Percentiles rank a stretch among this genome's conserved stretches.
Conservation (phyloP, 176 grass and related monocot genomes). For the Avena eriantha region DNA sequence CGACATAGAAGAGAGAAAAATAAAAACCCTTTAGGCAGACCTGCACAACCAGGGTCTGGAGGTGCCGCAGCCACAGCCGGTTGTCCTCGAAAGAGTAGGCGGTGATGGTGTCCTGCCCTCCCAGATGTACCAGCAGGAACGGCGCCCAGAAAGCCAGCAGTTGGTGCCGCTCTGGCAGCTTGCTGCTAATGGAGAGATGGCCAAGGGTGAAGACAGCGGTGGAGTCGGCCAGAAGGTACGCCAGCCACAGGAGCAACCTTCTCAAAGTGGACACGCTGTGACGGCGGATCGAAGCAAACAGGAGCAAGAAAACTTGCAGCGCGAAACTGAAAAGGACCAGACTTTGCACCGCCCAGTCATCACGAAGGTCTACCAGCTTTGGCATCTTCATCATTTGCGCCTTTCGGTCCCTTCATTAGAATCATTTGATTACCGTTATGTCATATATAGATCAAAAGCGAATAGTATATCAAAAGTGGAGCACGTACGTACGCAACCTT, state of each 20-base stretch:
- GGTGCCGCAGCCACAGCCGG: too few relatives aligned
- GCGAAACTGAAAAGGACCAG: background rate
- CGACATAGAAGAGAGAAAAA: too few relatives aligned
- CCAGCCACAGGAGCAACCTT: conserved; percentile 31
- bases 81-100: too few relatives aligned
- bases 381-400: too few relatives aligned
- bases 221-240: conserved; percentile 46
- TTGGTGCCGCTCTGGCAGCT: background rate
- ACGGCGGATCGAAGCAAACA: background rate
- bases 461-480: too few relatives aligned
- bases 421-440: too few relatives aligned
- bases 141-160: background rate
- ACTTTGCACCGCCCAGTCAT: background rate
- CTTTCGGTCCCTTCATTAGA: too few relatives aligned
- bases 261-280: background rate
- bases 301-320: background rate
- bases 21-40: too few relatives aligned
- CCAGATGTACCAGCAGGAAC: background rate
- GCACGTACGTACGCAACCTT: too few relatives aligned
- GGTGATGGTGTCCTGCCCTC: too few relatives aligned
- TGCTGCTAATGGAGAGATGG: background rate
- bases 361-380: background rate
- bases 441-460: too few relatives aligned
- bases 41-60: too few relatives aligned
- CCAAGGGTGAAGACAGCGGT: conserved; percentile 15